Evolutionary conservation across 352 stramenopile genomes (phyloP).

Genomic region (Phytophthora melonis): DNA sequence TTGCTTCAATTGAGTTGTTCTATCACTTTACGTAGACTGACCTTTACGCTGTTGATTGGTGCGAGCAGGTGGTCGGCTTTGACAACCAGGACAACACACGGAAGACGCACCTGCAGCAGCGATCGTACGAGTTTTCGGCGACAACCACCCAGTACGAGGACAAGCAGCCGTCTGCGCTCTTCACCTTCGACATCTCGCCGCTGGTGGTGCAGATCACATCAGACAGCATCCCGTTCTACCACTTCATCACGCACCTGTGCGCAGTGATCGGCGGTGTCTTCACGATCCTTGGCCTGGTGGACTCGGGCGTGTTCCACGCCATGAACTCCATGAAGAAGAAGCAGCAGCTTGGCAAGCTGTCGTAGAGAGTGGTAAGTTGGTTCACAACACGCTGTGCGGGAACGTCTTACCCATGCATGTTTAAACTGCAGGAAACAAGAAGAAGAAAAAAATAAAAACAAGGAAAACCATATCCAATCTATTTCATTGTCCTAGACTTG

Average conservation of each 20-base stretch:
- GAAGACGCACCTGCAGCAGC: conserved; percentile 62
- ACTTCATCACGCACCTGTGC: conserved; percentile 86
- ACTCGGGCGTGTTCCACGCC: conserved; percentile 82
- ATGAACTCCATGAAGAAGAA: conserved; percentile 91
- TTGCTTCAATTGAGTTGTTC: background rate
- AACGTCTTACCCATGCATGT: conserved; percentile 29
- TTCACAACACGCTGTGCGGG: conserved; percentile 2
- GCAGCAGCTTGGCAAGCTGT: conserved; percentile 82
- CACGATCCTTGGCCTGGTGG: conserved; percentile 86
- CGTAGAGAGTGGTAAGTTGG: conserved; percentile 35
- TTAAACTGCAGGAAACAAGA: background rate
- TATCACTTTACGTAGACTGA: background rate
- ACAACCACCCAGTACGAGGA: conserved; percentile 81
- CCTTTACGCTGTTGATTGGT: conserved; percentile 9
- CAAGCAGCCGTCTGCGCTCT: conserved; percentile 68
- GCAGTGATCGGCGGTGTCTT: conserved; percentile 87
- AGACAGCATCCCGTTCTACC: conserved; percentile 84
- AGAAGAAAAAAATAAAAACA: conserved; percentile 13
- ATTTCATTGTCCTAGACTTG: conserved; percentile 24
- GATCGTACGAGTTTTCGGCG: conserved; percentile 82
- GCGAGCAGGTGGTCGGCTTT: conserved; percentile 73
- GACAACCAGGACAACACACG: conserved; percentile 68
- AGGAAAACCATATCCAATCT: conserved; percentile 36
- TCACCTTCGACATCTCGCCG: conserved; percentile 87
- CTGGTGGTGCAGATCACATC: conserved; percentile 76